Percentiles rank a stretch among this genome's conserved stretches.
phyloP scores from a whole-genome alignment of 2,329 filamentous ascomycete genomes.

The Stenocarpella maydis region DNA sequence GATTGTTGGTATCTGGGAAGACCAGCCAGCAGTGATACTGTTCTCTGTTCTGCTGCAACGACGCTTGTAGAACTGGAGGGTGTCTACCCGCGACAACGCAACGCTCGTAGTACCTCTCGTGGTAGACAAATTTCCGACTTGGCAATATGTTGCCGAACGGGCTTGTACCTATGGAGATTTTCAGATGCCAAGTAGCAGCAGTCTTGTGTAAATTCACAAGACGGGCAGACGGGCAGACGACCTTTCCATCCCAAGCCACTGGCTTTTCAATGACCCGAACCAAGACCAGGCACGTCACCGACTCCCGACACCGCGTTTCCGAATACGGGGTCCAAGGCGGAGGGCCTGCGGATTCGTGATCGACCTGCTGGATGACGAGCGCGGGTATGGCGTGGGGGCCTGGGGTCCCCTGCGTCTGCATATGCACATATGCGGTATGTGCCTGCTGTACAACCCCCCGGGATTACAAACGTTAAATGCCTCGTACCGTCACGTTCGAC shows the following conservation, averaged over 20 bases:
- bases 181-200: not conserved
- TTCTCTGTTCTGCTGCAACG: no score
- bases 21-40: no score
- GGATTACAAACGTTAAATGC: no score
- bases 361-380: conserved; percentile 32
- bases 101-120: no score
- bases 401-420: not conserved
- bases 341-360: conserved; percentile 31
- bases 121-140: no score
- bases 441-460: no score
- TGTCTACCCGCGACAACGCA: no score
- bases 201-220: not conserved
- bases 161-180: not conserved
- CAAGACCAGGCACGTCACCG: conserved; percentile 15
- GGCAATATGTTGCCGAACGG: no score
- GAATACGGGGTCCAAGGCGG: conserved; percentile 1
- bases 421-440: not conserved
- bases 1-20: no score
- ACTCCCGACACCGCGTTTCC: conserved; percentile 28
- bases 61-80: no score
- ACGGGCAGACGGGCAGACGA: not conserved
- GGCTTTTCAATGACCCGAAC: not conserved
- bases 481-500: no score
- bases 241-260: not conserved
- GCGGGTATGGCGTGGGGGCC: not conserved